Base-by-base conservation (phyloP, 2,329 filamentous ascomycete genomes). In the Exutisphaerella laricina region DNA sequence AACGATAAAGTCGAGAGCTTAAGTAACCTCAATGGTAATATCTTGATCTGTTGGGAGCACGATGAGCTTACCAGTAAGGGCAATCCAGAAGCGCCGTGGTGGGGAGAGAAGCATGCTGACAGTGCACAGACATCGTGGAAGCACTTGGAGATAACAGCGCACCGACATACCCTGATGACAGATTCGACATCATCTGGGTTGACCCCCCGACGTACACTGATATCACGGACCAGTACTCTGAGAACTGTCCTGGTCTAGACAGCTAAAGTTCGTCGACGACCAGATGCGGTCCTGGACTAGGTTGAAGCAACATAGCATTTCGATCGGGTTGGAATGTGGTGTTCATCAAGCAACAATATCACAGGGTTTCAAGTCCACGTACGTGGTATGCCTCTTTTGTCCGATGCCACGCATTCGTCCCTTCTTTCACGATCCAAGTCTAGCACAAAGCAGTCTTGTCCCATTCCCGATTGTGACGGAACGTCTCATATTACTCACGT, bases 21-120 rank as follows among this genome's bases (percentile, higher is more conserved):
- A 46, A 43, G 54, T 0, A 73, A 74, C 0, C 36, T 38, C 38
- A 44, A 58, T 0, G 75, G 75, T 1, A 82, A 82, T 50, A 74
- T 82, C 34, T 59, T 82, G 32, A 74, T 82, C 45, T 79, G 77
- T 64, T 81, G 78, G 78, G 72, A 80, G 53, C 78, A 82, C 56
- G 65, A 70, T 39, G 63, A 65, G 13, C 43, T 25, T 23, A 30
- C 14, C 21, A 17, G 31, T 34, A 18, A 6, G 31, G 21, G 12
- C 14, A 32, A 26, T 26, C 12, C 23, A 12, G 12, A 26, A 26
- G 6, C 23, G 12, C 6, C 23, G 20, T 18, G 12, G 14, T 4
- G 17, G 7, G 4, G 16, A n/a, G 12, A 10, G 31, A 31, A 17
- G 22, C 25, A n/a, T 26, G 17, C 26, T 31, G 23, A 22, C 13